Evolutionary conservation across 495 filamentous ascomycete genomes (phyloP), one percentile per base, ranked within the genome.

Genomic region (Clohesyomyces aquaticus): DNA sequence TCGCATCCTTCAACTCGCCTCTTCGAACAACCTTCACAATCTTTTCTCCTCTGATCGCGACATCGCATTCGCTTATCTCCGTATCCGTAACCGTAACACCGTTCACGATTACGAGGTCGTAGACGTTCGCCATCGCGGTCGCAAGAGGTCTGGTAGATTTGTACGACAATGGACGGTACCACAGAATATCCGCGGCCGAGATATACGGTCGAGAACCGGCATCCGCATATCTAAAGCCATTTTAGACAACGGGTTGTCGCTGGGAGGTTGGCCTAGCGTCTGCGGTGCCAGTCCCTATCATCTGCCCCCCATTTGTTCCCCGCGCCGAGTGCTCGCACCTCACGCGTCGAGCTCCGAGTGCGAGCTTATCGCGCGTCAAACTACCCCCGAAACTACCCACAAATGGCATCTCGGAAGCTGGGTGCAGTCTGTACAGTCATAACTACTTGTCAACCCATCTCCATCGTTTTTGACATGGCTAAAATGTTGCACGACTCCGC

Each of bases 41-140:
- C 71, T 81, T 84, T 35, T 80, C 82, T 72, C 77, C 73, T 51
- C 75, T 78, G 65, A 84, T 74, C 54, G 76, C 82, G 61, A 85
- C 79, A 68, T 85, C 81, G 54, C 70, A 75, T 26, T 78, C 73
- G 2, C 73, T 71, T 14, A 77, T 68, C 54, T 82, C 77, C 1
- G 73, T 69, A 8, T 78, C 78, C 2, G 82, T 83, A n/a, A 79
- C 79, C 0, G 80, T 77, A 2, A 79, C 49, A 28, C 79, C 80
- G 55, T 82, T 81, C 41, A 78, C 55, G 56, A 82, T 74, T 22
- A 80, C 57, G 16, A 80, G 71, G 52, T 81, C 79, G 62, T 73
- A 80, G 2, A 52, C 56, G 19, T 35, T 51, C 32, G 63, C 60
- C 65, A 69, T 69, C n/a, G 14, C 28, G 25, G 43, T 53, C 9